Conservation (phyloP, 371 early-diverging fungal genomes). For the Mortierella sp. region DNA sequence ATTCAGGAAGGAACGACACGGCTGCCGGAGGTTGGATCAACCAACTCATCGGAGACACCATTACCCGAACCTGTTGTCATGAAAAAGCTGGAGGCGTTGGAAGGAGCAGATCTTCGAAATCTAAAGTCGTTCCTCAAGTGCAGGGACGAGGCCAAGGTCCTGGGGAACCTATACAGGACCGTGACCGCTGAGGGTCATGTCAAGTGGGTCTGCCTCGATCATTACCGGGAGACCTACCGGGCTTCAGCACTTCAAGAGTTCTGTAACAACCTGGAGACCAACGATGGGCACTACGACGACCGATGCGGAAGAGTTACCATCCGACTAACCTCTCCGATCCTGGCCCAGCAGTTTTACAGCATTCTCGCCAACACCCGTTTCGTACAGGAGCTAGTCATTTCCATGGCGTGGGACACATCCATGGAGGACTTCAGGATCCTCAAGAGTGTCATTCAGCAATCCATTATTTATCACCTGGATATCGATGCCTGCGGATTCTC, state of each 20-base stretch:
- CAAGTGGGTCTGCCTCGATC: conserved; percentile 13
- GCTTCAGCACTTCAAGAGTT: neutral
- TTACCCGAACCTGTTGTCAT: neutral
- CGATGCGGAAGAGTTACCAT: neutral
- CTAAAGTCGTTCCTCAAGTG: neutral
- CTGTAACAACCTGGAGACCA: neutral
- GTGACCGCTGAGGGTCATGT: conserved; percentile 2
- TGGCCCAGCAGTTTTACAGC: neutral
- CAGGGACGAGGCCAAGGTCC: neutral
- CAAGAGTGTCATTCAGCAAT: neutral
- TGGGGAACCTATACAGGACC: conserved; percentile 6
- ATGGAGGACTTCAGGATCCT: neutral
- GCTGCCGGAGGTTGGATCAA: too few species aligned
- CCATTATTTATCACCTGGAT: neutral
- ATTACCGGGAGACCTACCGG: neutral
- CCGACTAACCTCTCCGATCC: neutral
- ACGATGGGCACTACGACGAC: too few species aligned
- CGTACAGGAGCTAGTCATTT: neutral
- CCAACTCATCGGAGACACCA: neutral
- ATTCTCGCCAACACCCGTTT: neutral
- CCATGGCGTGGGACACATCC: neutral
- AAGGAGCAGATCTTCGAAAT: neutral
- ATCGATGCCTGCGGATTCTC: neutral
- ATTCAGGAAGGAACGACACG: too few species aligned
- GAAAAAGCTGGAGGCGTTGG: neutral